phyloP scores from a whole-genome alignment of 208 protist genomes.

The Wallacemonas rigidus region DNA sequence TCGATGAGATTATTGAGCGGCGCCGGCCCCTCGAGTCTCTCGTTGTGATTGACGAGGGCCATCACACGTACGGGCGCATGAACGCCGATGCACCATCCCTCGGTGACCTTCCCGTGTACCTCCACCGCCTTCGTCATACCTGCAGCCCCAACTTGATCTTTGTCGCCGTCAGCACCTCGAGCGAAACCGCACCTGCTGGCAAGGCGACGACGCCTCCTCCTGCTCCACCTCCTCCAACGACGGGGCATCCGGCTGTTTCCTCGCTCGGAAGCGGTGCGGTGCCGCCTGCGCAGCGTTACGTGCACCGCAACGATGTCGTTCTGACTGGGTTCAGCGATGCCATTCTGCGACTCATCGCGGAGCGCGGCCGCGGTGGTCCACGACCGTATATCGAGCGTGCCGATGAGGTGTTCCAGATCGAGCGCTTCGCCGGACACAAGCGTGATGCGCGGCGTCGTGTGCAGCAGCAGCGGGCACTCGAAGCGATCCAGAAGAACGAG shows the following conservation, averaged over 20 bases:
- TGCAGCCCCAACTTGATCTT: constrained; percentile 91
- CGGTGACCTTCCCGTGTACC: constrained; percentile 77
- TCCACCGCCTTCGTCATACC: constrained; percentile 79
- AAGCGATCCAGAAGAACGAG: constrained; percentile 26
- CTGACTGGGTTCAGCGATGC: constrained; percentile 91
- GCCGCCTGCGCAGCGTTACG: constrained; percentile 25
- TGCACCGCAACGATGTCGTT: constrained; percentile 90
- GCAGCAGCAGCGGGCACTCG: constrained; percentile 34
- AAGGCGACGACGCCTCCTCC: neutral
- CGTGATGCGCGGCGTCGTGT: constrained; percentile 8
- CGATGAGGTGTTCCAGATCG: constrained; percentile 78
- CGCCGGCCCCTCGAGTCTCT: constrained; percentile 54
- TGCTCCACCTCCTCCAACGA: neutral
- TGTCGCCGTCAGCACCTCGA: constrained; percentile 74
- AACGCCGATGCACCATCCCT: constrained; percentile 64
- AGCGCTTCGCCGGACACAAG: constrained; percentile 30
- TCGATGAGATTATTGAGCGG: constrained; percentile 73
- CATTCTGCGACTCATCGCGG: constrained; percentile 92
- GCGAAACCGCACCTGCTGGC: neutral
- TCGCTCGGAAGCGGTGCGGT: neutral
- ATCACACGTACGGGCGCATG: constrained; percentile 74
- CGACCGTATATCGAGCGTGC: constrained; percentile 79
- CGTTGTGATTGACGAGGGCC: constrained; percentile 71
- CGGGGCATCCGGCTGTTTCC: too few relatives aligned
- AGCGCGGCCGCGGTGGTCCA: constrained; percentile 65